Base-by-base conservation (phyloP, 352 stramenopile genomes). In the Pythium phragmiticola region DNA sequence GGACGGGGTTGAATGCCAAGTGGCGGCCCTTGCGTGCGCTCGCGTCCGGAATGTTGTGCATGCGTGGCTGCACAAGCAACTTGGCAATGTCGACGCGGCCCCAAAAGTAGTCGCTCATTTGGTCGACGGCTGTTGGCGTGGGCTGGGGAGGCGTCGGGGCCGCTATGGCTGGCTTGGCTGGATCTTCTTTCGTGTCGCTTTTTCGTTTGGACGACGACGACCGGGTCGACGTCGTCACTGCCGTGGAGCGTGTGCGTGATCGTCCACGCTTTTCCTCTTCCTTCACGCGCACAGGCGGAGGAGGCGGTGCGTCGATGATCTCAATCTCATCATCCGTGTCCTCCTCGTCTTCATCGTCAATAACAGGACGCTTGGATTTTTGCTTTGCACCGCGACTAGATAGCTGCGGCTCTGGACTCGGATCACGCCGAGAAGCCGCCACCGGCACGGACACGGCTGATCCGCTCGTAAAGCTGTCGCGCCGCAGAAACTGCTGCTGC, bases 91-190 rank as follows among this genome's bases (percentile, higher is more conserved):
- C 65, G 8, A 80, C 80, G 33, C 80, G 84, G 30, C 82, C 79
- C 84, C 84, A 94, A 60, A 95, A 94, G 49, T 88, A 52, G 60
- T 95, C 86, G 4, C 76, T 81, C 69, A 82, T 80, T 17, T 73
- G 66, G 9, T 78, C 60, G 34, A 84, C 70, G 0, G 72, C 68
- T 6, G 69, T 26, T 16, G 45, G 23, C 37, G 45, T 43, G n/a
- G 63, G 7, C 19, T 36, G 33, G 33, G 4, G 33, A 9, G 33
- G 33, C 33, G 33, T 8, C 4, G 33, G 33, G 33, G 33, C 33
- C 8, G 33, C 33, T 9, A 36, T 8, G 33, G 16, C 21, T 7
- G 56, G 23, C 45, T 45, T 43, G 23, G 47, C 28, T n/a, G 21
- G 3, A 16, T 46, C 33, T 23, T 30, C 21, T 30, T 21, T 36